Conservation (phyloP, 2,329 filamentous ascomycete species). For the Neofusicoccum sp. region DNA sequence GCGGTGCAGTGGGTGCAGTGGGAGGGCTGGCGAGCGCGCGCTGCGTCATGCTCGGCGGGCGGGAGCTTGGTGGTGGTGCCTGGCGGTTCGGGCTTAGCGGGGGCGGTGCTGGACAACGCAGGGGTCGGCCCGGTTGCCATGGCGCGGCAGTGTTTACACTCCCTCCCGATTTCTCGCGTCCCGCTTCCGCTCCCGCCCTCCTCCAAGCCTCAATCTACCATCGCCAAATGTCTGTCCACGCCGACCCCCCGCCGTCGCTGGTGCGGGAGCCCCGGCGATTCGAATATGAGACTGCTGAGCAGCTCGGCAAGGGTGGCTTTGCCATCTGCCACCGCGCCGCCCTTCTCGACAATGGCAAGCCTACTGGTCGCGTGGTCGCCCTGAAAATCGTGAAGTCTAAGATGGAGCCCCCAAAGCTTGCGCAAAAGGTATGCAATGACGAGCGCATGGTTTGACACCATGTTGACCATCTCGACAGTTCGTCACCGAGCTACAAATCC, state of each 20-base stretch:
- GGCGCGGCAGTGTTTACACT: conserved; percentile 7
- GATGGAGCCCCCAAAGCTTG: conserved; percentile 78
- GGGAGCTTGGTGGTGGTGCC: conserved; percentile 6
- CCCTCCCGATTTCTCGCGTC: conserved; percentile 8
- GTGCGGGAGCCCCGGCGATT: conserved; percentile 71
- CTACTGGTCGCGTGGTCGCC: conserved; percentile 69
- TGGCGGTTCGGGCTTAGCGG: conserved; percentile 15
- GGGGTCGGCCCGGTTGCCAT: conserved; percentile 4
- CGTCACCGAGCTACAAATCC: conserved; percentile 87
- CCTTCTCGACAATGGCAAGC: conserved; percentile 55
- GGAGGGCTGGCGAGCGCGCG: not conserved
- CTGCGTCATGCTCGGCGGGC: conserved; percentile 15
- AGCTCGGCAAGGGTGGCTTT: conserved; percentile 80
- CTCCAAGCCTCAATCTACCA: conserved; percentile 8
- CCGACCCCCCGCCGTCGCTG: conserved; percentile 55
- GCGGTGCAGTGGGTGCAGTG: not conserved
- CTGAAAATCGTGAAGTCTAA: conserved; percentile 83
- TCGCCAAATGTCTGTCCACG: conserved; percentile 46
- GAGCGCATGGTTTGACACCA: conserved; percentile 20
- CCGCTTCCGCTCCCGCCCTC: conserved; percentile 5
- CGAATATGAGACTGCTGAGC: conserved; percentile 71
- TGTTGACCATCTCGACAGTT: conserved; percentile 50
- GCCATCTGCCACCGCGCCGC: conserved; percentile 79
- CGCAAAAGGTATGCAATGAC: conserved; percentile 67
- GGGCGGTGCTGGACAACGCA: not conserved